phyloP scores from a whole-genome alignment of 1,284 basidiomycete genomes.

The Ustilago hordei region DNA sequence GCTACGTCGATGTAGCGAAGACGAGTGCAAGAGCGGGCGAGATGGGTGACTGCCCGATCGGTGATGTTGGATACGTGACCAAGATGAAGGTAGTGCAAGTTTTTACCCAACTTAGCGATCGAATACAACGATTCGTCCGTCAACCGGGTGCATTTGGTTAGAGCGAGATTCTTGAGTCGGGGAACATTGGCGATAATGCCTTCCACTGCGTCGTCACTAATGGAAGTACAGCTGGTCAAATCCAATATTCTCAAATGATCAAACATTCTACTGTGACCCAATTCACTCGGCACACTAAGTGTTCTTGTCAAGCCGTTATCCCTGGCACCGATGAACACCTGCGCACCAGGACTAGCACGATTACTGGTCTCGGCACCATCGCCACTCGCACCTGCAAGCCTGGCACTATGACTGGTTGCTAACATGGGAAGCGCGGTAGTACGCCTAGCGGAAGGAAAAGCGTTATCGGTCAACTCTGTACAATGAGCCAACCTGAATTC shows the following conservation, averaged over 20 bases:
- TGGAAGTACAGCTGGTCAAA: conserved; percentile 81
- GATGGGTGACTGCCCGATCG: conserved; percentile 84
- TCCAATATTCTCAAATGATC: conserved; percentile 68
- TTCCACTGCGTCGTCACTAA: conserved; percentile 90
- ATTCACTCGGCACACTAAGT: conserved; percentile 17
- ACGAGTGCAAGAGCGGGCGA: conserved; percentile 90
- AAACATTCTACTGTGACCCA: conserved; percentile 54
- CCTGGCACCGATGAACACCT: not conserved
- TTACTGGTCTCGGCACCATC: conserved; percentile 53
- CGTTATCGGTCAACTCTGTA: conserved; percentile 81
- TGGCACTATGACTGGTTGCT: conserved; percentile 31
- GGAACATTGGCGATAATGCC: conserved; percentile 89
- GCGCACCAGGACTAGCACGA: conserved; percentile 44
- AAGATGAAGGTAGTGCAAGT: conserved; percentile 93
- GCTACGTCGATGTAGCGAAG: conserved; percentile 96
- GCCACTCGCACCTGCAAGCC: conserved; percentile 16
- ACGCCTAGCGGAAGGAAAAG: conserved; percentile 78
- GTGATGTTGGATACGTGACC: conserved; percentile 90
- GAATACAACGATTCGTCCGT: conserved; percentile 88
- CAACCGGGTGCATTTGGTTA: conserved; percentile 88
- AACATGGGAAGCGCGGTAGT: conserved; percentile 45
- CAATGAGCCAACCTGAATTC: conserved; percentile 90
- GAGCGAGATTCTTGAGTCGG: conserved; percentile 88
- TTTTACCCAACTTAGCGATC: conserved; percentile 87
- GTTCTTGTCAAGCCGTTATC: conserved; percentile 28